Percentiles rank a stretch among this genome's conserved stretches.
phyloP scores from a whole-genome alignment of 495 filamentous ascomycete genomes.

The Xylaria sp. region DNA sequence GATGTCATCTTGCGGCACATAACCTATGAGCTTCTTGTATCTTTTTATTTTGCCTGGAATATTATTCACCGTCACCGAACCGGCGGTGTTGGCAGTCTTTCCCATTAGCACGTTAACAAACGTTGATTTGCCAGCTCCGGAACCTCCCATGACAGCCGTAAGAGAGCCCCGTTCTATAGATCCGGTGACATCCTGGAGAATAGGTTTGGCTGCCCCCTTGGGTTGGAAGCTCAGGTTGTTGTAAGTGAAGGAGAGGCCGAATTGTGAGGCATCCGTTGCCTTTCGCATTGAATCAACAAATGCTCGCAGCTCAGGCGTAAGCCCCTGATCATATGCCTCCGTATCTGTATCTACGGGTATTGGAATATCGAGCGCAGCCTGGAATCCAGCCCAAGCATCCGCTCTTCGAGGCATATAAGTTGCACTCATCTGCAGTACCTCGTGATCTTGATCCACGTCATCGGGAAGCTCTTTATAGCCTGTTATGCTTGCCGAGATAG shows the following conservation, averaged over 20 bases:
- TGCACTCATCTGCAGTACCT: conserved; percentile 37
- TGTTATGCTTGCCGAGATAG: conserved; percentile 25
- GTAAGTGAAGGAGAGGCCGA: conserved; percentile 61
- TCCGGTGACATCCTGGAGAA: conserved; percentile 58
- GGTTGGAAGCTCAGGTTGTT: conserved; percentile 54
- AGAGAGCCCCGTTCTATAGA: conserved; percentile 57
- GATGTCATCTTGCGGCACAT: conserved; percentile 61
- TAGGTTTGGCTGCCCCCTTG: conserved; percentile 47
- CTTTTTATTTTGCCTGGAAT: conserved; percentile 51
- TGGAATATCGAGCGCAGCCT: conserved; percentile 45
- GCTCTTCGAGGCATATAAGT: conserved; percentile 38
- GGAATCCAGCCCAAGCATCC: conserved; percentile 46
- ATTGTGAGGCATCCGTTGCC: conserved; percentile 54
- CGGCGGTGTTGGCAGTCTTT: conserved; percentile 51
- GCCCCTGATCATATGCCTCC: conserved; percentile 38
- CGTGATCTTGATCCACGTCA: conserved; percentile 39
- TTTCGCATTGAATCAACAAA: conserved; percentile 60
- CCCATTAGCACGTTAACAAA: conserved; percentile 64
- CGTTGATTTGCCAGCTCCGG: conserved; percentile 57
- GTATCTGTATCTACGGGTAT: conserved; percentile 28
- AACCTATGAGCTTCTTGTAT: conserved; percentile 63
- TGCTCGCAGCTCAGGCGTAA: conserved; percentile 46
- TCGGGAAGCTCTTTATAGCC: conserved; percentile 46
- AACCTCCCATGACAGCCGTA: conserved; percentile 59
- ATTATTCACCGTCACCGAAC: conserved; percentile 56